A percentile compares a stretch with the other conserved stretches of the same genome.
phyloP scores from a whole-genome alignment of 805 yeast genomes.

The Yarrowia phangngaensis region DNA sequence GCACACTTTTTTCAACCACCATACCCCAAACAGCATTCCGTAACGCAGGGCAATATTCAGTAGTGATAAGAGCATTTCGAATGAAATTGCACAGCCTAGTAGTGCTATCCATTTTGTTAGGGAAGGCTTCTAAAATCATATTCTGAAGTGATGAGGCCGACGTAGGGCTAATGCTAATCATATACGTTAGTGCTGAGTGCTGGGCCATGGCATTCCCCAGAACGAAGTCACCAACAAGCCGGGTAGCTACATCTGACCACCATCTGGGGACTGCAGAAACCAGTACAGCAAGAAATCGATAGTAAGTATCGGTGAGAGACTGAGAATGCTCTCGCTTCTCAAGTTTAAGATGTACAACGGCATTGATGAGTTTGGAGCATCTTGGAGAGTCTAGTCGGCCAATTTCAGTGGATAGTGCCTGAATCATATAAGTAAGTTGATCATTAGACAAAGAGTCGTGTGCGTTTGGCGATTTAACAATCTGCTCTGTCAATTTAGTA shows the following conservation, averaged over 20 bases:
- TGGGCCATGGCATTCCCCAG: slow-evolving; percentile 44
- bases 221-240: slow-evolving; percentile 61
- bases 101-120: slow-evolving; percentile 68
- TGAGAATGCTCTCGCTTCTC: slow-evolving; percentile 38
- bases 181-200: slow-evolving; percentile 62
- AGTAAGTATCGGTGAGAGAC: slow-evolving; percentile 51
- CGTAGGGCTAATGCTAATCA: slow-evolving; percentile 76
- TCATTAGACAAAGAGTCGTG: slow-evolving; percentile 52
- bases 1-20: slow-evolving; percentile 72
- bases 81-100: slow-evolving; percentile 58
- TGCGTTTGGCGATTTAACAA: slow-evolving; percentile 51
- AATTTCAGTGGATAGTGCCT: slow-evolving; percentile 58
- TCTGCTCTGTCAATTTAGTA: slow-evolving; percentile 56
- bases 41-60: slow-evolving; percentile 71
- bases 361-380: slow-evolving; percentile 55
- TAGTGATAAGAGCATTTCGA: slow-evolving; percentile 55
- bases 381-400: slow-evolving; percentile 58
- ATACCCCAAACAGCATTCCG: slow-evolving; percentile 74
- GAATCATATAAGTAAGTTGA: slow-evolving; percentile 55
- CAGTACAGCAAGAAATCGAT: slow-evolving; percentile 69
- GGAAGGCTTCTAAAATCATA: slow-evolving; percentile 59
- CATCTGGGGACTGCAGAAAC: slow-evolving; percentile 86
- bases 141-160: slow-evolving; percentile 62
- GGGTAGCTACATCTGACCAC: slow-evolving; percentile 76
- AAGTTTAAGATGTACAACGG: slow-evolving; percentile 61